phyloP scores from a whole-genome alignment of 2,329 filamentous ascomycete genomes.

The Penicillium sp. region DNA sequence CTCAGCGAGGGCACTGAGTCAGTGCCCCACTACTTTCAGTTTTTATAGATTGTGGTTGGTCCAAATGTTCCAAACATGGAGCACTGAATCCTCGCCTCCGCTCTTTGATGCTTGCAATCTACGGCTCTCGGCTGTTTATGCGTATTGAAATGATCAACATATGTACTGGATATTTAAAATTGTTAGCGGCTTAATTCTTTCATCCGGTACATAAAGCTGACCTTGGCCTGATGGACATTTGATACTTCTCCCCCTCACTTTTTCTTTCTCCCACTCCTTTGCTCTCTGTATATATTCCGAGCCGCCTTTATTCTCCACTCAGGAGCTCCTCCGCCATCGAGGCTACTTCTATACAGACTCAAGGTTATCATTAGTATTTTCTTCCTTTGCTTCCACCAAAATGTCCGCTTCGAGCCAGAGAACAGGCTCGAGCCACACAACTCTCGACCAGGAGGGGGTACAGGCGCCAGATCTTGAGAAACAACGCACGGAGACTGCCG shows the following conservation, averaged over 20 bases:
- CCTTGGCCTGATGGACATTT: too few species aligned
- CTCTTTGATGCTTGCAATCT: background rate
- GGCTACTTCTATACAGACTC: background rate
- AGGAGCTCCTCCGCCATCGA: background rate
- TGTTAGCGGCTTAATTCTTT: background rate
- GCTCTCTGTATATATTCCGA: background rate
- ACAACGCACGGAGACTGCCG: background rate
- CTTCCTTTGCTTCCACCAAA: background rate
- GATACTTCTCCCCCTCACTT: background rate
- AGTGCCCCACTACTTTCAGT: background rate
- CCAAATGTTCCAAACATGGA: background rate
- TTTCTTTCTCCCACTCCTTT: background rate
- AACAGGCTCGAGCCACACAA: background rate
- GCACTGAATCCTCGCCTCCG: background rate
- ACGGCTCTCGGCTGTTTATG: background rate
- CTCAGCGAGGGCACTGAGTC: background rate
- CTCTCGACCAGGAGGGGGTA: background rate
- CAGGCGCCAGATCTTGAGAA: constrained; percentile 2
- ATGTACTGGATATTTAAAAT: background rate
- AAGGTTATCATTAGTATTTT: background rate
- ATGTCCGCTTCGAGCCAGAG: background rate
- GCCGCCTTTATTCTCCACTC: too few species aligned
- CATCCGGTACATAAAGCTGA: background rate
- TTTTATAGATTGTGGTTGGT: background rate
- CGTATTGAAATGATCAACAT: background rate